Evolutionary conservation across 208 protist species (phyloP).

Genomic region (Leishmania martiniquensis): DNA sequence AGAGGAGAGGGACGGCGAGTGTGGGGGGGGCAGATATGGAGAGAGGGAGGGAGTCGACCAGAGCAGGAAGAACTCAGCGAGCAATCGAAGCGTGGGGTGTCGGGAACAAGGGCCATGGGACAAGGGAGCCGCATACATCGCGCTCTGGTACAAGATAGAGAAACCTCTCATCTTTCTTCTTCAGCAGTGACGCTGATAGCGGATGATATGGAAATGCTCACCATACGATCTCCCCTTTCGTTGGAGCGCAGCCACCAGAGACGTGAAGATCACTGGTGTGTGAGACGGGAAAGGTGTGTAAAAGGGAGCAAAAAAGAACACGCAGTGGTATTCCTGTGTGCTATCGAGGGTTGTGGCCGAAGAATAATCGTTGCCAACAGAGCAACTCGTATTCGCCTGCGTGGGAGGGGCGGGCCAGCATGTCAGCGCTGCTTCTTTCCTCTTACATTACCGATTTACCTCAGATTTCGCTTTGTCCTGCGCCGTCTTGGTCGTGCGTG

Average conservation of each 20-base stretch:
- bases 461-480: background rate
- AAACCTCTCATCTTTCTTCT: background rate
- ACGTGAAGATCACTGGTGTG: too few species aligned
- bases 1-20: background rate
- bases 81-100: too few species aligned
- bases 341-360: background rate
- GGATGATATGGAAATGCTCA: too few species aligned
- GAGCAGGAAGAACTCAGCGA: too few species aligned
- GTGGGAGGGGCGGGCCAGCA: background rate
- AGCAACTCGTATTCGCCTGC: background rate
- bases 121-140: too few species aligned
- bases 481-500: background rate
- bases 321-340: background rate
- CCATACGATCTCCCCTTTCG: too few species aligned
- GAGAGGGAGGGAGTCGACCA: background rate
- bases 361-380: background rate
- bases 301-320: background rate
- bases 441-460: background rate
- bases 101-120: too few species aligned
- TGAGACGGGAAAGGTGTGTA: background rate
- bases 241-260: too few species aligned
- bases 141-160: background rate
- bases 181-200: too few species aligned
- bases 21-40: background rate
- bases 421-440: background rate